Conservation (phyloP, 257 asterid species). For the Ocimum tenuiflorum region DNA sequence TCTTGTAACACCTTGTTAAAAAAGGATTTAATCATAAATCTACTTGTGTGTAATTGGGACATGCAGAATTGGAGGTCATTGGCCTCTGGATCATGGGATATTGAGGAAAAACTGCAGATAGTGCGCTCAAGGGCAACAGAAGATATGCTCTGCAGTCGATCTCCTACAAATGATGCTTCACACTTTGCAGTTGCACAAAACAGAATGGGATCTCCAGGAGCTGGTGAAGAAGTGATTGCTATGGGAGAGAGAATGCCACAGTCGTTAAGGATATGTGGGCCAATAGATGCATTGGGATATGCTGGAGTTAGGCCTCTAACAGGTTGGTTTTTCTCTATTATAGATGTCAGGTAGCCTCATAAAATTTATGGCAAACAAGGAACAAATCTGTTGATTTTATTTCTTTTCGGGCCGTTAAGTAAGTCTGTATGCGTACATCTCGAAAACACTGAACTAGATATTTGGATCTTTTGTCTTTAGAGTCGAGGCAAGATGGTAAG, state of each 20-base stretch:
- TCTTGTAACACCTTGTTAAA: too few species aligned
- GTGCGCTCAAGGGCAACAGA: slow-evolving; percentile 74
- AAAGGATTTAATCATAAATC: too few species aligned
- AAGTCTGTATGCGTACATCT: background rate
- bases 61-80: slow-evolving; percentile 54
- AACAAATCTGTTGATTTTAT: background rate
- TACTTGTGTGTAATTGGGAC: slow-evolving; percentile 14
- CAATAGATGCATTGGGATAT: slow-evolving; percentile 26
- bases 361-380: background rate
- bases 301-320: slow-evolving; percentile 36
- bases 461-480: slow-evolving; percentile 36
- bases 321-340: slow-evolving; percentile 31
- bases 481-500: slow-evolving; percentile 33
- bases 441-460: slow-evolving; percentile 6
- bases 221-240: slow-evolving; percentile 23
- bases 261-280: slow-evolving; percentile 20
- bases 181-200: slow-evolving; percentile 24
- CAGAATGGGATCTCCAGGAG: slow-evolving; percentile 24
- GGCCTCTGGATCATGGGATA: slow-evolving; percentile 79
- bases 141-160: slow-evolving; percentile 54
- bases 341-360: slow-evolving; percentile 4
- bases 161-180: slow-evolving; percentile 41
- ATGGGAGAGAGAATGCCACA: slow-evolving; percentile 29
- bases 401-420: slow-evolving; percentile 6
- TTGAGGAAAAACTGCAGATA: slow-evolving; percentile 71